Base-by-base conservation (phyloP, 768 basidiomycete genomes). In the Kwoniella pini region DNA sequence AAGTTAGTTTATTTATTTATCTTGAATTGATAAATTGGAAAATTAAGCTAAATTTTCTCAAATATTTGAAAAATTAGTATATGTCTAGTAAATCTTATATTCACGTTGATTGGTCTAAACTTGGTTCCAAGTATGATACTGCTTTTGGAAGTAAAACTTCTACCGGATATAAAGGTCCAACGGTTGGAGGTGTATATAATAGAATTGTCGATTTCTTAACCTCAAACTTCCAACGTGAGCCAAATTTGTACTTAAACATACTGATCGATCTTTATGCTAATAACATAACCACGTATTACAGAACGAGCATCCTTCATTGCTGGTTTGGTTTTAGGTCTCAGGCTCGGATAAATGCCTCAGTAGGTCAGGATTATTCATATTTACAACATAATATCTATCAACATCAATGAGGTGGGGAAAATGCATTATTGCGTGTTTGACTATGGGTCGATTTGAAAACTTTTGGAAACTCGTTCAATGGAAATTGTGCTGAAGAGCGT, bases 181-280 rank as follows among this genome's bases (percentile, higher is more conserved):
- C 85, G 3, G 77, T 90, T 54, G 75, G 76, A 19, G 84, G 86
- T 2, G 71, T 88, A 24, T 90, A 88, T 84, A 82, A 74, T 38
- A 86, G 69, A 68, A 67, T 79, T 48, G 72, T 79, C 39, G 81
- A 90, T 77, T 96, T 97, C 80, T 79, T 97, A 77, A 90, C 89
- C 0, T 89, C 92, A 6, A 91, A 96, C 75, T 94, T 97, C 79
- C 94, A 92, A 72, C 88, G 87, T 78, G 60, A 73, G 77, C 71
- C n/a, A 4, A 26, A 1, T 1, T 7, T 50, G 21, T 9, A 7
- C 33, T 2, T 49, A 12, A 13, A 13, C 3, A n/a, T n/a, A n/a
- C 27, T 12, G 31, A 15, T 12, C 4, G 26, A n/a, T n/a, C n/a
- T n/a, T n/a, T 49, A 15, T 31, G 56, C 63, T 68, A 55, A 68